Percentiles rank a stretch among this genome's conserved stretches.
These are phyloP conservation scores for Aspergillus leporis DNA, from an alignment of 495 filamentous ascomycete genomes.

Conservation along the genomic window DNA sequence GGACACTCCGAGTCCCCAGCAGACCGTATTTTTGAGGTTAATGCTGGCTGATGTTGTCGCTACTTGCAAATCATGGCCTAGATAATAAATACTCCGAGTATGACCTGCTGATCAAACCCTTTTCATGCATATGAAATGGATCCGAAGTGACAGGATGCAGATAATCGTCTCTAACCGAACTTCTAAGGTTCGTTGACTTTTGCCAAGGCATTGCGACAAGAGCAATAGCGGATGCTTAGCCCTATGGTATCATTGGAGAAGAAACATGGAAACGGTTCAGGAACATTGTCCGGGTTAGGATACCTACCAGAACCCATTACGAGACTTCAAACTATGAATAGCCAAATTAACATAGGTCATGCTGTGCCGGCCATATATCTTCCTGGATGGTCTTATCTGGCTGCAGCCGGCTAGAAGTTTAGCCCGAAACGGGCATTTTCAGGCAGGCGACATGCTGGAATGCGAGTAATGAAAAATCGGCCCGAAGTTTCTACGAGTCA, in stretches of 20 bases:
- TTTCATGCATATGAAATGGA: background rate
- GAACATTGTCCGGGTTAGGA: background rate
- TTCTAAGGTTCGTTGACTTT: background rate
- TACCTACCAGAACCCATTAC: no score
- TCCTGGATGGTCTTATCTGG: background rate
- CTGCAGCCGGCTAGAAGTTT: background rate
- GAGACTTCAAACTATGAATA: background rate
- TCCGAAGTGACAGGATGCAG: background rate
- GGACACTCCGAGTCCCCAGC: constrained; percentile 4
- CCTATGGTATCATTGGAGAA: background rate
- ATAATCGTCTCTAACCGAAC: background rate
- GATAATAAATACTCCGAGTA: background rate
- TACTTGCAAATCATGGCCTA: background rate
- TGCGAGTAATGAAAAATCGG: background rate
- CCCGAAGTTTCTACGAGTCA: background rate
- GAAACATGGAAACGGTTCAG: background rate
- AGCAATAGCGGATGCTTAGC: constrained; percentile 1
- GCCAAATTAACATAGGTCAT: background rate
- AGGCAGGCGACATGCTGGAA: background rate
- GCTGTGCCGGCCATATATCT: background rate
- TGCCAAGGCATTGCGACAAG: background rate
- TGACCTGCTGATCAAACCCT: background rate
- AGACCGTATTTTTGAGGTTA: background rate
- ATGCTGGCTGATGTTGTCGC: background rate
- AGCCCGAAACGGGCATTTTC: background rate